Base-by-base conservation (phyloP, 352 stramenopile genomes). In the Aphanomyces cochlioides region DNA sequence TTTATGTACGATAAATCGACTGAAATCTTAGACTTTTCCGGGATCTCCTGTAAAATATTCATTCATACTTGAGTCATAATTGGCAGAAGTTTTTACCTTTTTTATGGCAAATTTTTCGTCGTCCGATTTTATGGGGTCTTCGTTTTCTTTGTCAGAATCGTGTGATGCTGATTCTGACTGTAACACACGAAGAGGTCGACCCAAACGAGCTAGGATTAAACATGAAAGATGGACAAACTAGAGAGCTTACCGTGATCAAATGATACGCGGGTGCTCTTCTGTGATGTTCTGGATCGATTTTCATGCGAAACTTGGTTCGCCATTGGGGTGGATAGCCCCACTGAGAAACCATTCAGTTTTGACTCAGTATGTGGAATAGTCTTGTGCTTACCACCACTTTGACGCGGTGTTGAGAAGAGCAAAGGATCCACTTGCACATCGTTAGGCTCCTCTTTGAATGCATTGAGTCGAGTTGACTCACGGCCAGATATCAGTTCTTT, bases 111-210 rank as follows among this genome's bases (percentile, higher is more conserved):
- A 28, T 28, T 28, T 28, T 28, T 28, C 43, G 43, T 50, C 43
- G 1, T 50, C 17, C 43, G 43, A n/a, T 28, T 19, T 53, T 58
- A 36, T 12, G 36, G 50, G 50, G 17, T 58, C 50, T 17, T 58
- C 50, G 17, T 58, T 58, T 28, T 58, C 50, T 28, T 58, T 58
- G 7, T 58, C 50, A 13, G 50, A 58, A 28, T 58, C 50, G 8
- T 58, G 50, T 13, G 50, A 58, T 12, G 36, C 36, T 19, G 19
- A 7, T 12, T 58, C 50, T 58, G 50, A 58, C 50, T 58, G 19
- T 8, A 58, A 28, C 50, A 58, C 50, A 36, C 50, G 50, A 19
- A 36, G 50, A 19, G 50, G 50, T 2, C 19, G 36, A 13, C 50
- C 50, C 50, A 58, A 58, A 28, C 21, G 15, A 36, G 50, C 50